Evolutionary conservation across 176 grass and related monocot genomes (phyloP).

Genomic region (Lolium perenne): DNA sequence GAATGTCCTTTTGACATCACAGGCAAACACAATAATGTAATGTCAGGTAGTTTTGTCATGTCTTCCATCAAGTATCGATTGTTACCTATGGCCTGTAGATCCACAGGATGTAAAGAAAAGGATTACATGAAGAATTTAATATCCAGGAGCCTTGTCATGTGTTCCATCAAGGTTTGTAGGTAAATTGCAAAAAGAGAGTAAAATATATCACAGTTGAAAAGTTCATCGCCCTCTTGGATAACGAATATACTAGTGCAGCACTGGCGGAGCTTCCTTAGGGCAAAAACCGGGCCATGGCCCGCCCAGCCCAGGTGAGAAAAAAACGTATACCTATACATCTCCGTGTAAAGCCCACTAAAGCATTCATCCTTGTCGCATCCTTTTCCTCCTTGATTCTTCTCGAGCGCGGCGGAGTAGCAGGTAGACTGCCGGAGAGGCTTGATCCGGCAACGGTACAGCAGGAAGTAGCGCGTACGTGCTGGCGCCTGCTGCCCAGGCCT

Average conservation of each 20-base stretch:
- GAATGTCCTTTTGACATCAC: conserved; percentile 13
- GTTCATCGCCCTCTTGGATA: not conserved
- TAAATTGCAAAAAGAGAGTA: not conserved
- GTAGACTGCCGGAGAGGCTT: too few relatives aligned
- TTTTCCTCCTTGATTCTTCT: too few relatives aligned
- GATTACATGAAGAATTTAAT: conserved; percentile 10
- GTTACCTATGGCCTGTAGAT: conserved; percentile 1
- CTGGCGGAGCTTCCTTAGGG: too few relatives aligned
- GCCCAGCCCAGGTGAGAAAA: too few relatives aligned
- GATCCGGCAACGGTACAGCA: too few relatives aligned
- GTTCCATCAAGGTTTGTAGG: conserved; percentile 4
- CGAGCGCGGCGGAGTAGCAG: too few relatives aligned
- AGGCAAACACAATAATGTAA: not conserved
- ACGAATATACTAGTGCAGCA: not conserved
- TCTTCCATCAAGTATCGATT: conserved; percentile 31
- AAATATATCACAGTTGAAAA: not conserved
- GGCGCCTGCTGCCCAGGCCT: too few relatives aligned
- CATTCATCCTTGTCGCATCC: too few relatives aligned
- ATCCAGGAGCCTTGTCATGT: not conserved
- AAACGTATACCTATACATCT: too few relatives aligned
- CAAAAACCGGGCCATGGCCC: too few relatives aligned
- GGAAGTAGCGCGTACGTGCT: too few relatives aligned
- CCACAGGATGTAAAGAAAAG: not conserved
- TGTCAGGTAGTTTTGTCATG: conserved; percentile 12
- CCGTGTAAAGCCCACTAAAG: too few relatives aligned